Evolutionary conservation across 1,284 basidiomycete species (phyloP), one percentile per base, ranked within the genome.

Genomic region (Schizophyllum commune): DNA sequence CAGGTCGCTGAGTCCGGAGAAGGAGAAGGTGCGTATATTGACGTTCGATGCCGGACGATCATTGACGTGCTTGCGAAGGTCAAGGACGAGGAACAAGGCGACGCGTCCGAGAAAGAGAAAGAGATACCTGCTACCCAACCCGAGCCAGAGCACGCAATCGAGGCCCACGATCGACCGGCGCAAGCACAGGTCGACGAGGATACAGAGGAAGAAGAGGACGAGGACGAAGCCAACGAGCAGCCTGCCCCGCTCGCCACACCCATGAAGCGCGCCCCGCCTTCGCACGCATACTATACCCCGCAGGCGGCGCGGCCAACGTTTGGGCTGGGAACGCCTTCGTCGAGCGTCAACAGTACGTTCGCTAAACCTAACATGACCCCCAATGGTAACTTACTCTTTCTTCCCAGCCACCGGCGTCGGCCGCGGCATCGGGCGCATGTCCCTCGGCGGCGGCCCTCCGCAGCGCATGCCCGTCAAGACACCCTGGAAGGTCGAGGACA

Each of bases 141-240:
- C n/a, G 66, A 65, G 32, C 65, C 68, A 47, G 70, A 72, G 20
- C 70, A 74, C 21, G 71, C 73, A n/a, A n/a, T n/a, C 20, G 68
- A 67, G 2, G 17, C 4, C 15, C 3, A 64, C 47, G 66, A 68
- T 51, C 69, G 71, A 33, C 71, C 74, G 21, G 72, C 73, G 20
- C 68, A 67, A 33, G 62, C 60, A 32, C 59, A 56, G 5, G 51
- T 20, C 11, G 53, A 63, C 55, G 62, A 57, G 0, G 67, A 65
- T 1, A 27, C 27, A 27, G 27, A 27, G 27, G 71, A 71, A n/a
- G 70, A 68, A 9, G 67, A 58, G 47, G 55, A 39, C 4, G 27
- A 3, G n/a, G 32, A 60, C 56, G 62, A 55, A 1, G 67, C 64
- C 1, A 70, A 70, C n/a, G 69, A 69, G 8, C 67, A 72, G 39